Percentiles rank a stretch among this genome's conserved stretches.
Evolutionary conservation across 2,329 filamentous ascomycete genomes (phyloP).

Genomic region (Diaporthe ampelina): DNA sequence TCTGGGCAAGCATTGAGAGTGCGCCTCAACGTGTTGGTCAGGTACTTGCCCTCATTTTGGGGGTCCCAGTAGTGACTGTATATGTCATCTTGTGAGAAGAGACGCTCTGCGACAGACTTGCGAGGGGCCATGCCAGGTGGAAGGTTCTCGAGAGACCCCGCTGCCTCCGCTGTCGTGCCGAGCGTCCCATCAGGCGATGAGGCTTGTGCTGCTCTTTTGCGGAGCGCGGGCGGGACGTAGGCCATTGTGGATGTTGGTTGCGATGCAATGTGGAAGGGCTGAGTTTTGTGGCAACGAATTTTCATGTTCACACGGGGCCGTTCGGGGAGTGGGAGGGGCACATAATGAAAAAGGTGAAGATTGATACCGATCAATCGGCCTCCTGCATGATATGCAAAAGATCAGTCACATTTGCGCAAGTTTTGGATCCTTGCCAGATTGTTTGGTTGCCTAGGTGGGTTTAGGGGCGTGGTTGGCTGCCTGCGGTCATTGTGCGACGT

Average conservation of each 20-base stretch:
- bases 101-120: background rate
- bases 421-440: background rate
- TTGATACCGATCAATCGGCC: background rate
- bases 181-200: too few species aligned
- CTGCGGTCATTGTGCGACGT: slow-evolving; percentile 4
- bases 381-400: background rate
- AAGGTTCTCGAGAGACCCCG: background rate
- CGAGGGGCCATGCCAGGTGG: background rate
- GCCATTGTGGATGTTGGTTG: background rate
- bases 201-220: background rate
- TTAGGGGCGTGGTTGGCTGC: background rate
- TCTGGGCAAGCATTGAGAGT: background rate
- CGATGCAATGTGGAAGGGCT: background rate
- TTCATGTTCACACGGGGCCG: background rate
- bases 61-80: background rate
- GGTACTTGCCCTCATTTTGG: too few species aligned
- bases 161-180: background rate
- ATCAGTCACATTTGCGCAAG: background rate
- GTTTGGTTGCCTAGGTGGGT: background rate
- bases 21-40: too few species aligned
- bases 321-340: background rate
- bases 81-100: background rate
- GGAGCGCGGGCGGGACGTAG: slow-evolving; percentile 10
- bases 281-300: background rate
- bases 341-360: background rate